Conservation (phyloP, 2,329 filamentous ascomycete species). For the Amphichorda felina region DNA sequence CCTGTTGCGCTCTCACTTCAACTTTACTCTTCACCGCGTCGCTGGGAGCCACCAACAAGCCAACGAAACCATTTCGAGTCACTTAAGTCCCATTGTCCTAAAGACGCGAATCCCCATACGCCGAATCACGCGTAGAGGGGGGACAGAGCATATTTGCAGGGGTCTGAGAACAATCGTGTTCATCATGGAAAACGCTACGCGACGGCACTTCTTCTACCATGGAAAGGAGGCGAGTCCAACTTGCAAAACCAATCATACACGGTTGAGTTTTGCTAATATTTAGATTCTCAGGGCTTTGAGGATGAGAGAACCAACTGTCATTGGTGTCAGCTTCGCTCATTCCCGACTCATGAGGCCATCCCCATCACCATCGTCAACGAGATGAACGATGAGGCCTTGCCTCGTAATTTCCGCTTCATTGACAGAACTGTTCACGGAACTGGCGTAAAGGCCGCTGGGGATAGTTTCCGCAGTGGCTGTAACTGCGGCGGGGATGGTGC, state of each 20-base stretch:
- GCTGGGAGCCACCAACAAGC: too few relatives aligned
- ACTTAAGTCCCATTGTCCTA: too few relatives aligned
- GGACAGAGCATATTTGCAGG: too few relatives aligned
- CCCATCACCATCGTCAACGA: constrained; percentile 56
- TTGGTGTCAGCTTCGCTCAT: constrained; percentile 47
- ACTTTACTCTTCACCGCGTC: too few relatives aligned
- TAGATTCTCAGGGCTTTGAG: constrained; percentile 14
- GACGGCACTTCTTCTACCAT: constrained; percentile 38
- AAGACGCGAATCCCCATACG: too few relatives aligned
- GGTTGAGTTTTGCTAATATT: too few relatives aligned
- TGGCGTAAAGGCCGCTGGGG: constrained; percentile 47
- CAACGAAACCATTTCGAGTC: too few relatives aligned
- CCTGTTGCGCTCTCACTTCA: too few relatives aligned
- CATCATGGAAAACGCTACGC: constrained; percentile 32
- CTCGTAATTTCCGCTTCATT: constrained; percentile 58
- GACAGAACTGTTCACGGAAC: constrained; percentile 44
- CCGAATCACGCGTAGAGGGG: too few relatives aligned
- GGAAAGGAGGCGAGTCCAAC: constrained; percentile 17
- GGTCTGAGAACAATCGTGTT: too few relatives aligned
- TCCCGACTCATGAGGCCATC: constrained; percentile 31
- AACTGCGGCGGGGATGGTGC: constrained; percentile 46
- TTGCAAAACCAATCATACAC: too few relatives aligned
- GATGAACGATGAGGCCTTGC: constrained; percentile 41
- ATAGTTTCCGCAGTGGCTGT: constrained; percentile 58
- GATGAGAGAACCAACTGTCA: constrained; percentile 37